Conservation (phyloP, 163 green algal species). For the Trebouxia gelatinosa region DNA sequence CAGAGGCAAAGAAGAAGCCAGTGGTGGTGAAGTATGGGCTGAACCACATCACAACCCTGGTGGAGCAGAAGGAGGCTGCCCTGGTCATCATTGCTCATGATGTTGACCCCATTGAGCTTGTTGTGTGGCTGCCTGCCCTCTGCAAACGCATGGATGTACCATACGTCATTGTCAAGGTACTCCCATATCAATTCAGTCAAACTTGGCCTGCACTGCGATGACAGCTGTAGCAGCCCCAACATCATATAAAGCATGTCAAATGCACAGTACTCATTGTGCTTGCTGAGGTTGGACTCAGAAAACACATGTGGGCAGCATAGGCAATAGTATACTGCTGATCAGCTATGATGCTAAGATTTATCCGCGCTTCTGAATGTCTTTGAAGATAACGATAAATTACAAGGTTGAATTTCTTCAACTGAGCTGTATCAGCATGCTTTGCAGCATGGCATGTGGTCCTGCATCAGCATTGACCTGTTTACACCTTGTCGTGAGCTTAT, state of each 20-base stretch:
- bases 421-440: conserved; percentile 2
- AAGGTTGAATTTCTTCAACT: conserved; percentile 31
- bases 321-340: not conserved
- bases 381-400: conserved; percentile 32
- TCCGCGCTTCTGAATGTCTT: conserved; percentile 29
- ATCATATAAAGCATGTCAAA: too few relatives aligned
- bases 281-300: too few relatives aligned
- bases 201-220: too few relatives aligned
- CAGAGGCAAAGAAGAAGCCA: conserved; percentile 95
- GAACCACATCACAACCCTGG: conserved; percentile 98
- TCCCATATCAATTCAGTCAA: too few relatives aligned
- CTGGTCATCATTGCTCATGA: conserved; percentile 96
- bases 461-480: too few relatives aligned
- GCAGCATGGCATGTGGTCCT: not conserved
- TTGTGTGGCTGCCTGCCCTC: conserved; percentile 97
- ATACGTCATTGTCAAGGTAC: conserved; percentile 99
- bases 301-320: too few relatives aligned
- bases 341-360: conserved; percentile 25
- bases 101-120: conserved; percentile 99
- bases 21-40: conserved; percentile 99
- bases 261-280: too few relatives aligned
- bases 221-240: too few relatives aligned
- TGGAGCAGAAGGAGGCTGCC: conserved; percentile 95
- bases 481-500: too few relatives aligned
- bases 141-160: conserved; percentile 99